Evolutionary conservation across 176 grass and related monocot species (phyloP), one percentile per base, ranked within the genome.

Genomic region (Juncus effusus): DNA sequence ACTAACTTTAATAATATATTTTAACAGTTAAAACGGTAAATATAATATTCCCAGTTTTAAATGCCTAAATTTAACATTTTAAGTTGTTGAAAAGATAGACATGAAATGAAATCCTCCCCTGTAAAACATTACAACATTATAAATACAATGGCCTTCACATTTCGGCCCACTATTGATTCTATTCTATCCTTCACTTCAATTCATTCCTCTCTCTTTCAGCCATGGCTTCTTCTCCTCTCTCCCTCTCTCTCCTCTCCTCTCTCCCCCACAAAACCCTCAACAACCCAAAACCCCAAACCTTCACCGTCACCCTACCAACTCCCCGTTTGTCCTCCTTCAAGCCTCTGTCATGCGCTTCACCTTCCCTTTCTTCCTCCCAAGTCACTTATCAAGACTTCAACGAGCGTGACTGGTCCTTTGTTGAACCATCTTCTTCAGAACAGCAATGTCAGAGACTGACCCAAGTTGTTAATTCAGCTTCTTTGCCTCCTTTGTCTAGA

Each of bases 331-430:
- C 57, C 38, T 60, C 50, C 77, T 60, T 56, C 38, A 44, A 40
- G 15, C 65, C 14, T 15, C 36, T 60, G 54, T 38, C 50, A 64
- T 60, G 36, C 63, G 40, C 50, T 38, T 74, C 36, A 54, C 69
- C 10, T 55, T 15, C 15, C 63, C 73, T 13, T 74, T 62, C 72
- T 66, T 78, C 50, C 40, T 19, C 8, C 3, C 68, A 14, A 10
- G 73, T 92, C 8, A 85, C 84, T 3, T 12, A 88, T 12, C 62
- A 77, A 3, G 82, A 97, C 71, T 36, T 97, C 7, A 81, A 88
- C 36, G 93, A 97, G 83, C 82, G 72, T 77, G 88, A 92, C 67
- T 89, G 93, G 85, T 92, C 93, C 63, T 97, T 97, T 77, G 74
- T 92, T 3, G 83, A 89, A 3, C 36, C 78, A 2, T 2, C 74